Base-by-base conservation (phyloP, 371 early-diverging fungal genomes). In the Mucor mucedo region DNA sequence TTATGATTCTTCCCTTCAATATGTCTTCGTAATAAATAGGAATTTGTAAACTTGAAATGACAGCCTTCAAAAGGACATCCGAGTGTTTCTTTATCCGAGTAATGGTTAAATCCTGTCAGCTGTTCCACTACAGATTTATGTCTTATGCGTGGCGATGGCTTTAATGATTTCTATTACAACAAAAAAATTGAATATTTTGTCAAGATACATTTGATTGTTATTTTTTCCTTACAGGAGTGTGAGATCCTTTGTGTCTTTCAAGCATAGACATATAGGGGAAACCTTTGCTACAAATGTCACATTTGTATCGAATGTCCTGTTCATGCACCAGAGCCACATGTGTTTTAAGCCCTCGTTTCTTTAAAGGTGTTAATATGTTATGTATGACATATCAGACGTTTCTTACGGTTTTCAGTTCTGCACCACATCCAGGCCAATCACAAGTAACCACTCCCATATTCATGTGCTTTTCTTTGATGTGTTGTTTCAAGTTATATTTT, bases 221-320 rank as follows among this genome's bases (percentile, higher is more conserved):
- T 21, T 28, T 9, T 0, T n/a, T n/a, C 0, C 68, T 61, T 55
- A 70, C 66, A 8, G 52, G 35, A 62, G 58, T 70, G 68, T 66
- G 82, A 7, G 71, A 61, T 35, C 68, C 52, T 55, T 62, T 44
- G 62, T 90, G 89, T 16, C 78, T 67, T 29, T 78, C 72, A 1
- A 86, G 67, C 9, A 84, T 65, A n/a, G 86, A 87, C 58, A 82
- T 84, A 63, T 80, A 85, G 5, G 79, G 74, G 58, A 88, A 90
- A 4, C 71, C 69, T 47, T 76, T 73, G 6, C 47, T 66, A 60
- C 90, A 90, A 1, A 71, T 76, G 8, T 75, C 77, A 41, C 87
- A 85, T 56, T 74, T 76, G 67, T 70, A 77, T 14, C 68, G 67
- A 1, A 50, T 56, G 2, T 63, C 44, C 14, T 68, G 69, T 64